Percentiles rank a stretch among this genome's conserved stretches.
Evolutionary conservation across 805 yeast genomes (phyloP).

Genomic region (Jamesozyma gamospora): DNA sequence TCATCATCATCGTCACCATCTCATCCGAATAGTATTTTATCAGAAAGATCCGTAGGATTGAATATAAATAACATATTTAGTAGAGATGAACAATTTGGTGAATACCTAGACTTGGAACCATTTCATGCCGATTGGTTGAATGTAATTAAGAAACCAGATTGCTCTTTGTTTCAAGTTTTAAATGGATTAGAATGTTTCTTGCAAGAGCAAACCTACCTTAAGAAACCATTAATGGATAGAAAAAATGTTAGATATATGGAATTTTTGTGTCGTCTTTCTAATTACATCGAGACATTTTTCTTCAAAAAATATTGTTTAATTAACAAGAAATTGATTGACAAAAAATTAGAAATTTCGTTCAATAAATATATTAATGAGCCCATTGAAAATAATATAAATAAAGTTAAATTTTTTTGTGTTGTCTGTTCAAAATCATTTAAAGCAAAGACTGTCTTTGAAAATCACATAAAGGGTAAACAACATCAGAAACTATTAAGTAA

Average conservation of each 20-base stretch:
- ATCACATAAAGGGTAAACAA: constrained; percentile 65
- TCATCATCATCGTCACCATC: constrained; percentile 8
- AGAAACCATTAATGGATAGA: constrained; percentile 23
- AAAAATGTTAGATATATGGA: constrained; percentile 30
- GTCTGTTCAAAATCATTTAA: constrained; percentile 57
- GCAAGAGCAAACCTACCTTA: constrained; percentile 9
- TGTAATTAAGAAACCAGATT: constrained; percentile 29
- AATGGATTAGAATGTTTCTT: constrained; percentile 34
- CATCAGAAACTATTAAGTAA: constrained; percentile 45
- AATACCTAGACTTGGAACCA: constrained; percentile 45
- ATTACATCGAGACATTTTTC: constrained; percentile 43
- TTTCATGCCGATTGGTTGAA: constrained; percentile 48
- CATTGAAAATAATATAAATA: constrained; percentile 6
- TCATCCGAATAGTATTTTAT: constrained; percentile 29
- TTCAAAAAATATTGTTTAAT: constrained; percentile 40
- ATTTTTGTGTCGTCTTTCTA: constrained; percentile 38
- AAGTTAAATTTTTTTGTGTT: constrained; percentile 40
- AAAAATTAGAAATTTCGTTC: constrained; percentile 5
- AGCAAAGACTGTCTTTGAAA: constrained; percentile 52
- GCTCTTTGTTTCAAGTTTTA: constrained; percentile 44
- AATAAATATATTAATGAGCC: constrained; percentile 15
- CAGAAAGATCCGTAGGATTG: constrained; percentile 42
- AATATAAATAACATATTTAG: constrained; percentile 43
- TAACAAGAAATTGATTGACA: constrained; percentile 26
- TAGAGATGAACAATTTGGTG: constrained; percentile 56